Base-by-base conservation (phyloP, 768 basidiomycete species). In the Leucosporidium creatinivorum region DNA sequence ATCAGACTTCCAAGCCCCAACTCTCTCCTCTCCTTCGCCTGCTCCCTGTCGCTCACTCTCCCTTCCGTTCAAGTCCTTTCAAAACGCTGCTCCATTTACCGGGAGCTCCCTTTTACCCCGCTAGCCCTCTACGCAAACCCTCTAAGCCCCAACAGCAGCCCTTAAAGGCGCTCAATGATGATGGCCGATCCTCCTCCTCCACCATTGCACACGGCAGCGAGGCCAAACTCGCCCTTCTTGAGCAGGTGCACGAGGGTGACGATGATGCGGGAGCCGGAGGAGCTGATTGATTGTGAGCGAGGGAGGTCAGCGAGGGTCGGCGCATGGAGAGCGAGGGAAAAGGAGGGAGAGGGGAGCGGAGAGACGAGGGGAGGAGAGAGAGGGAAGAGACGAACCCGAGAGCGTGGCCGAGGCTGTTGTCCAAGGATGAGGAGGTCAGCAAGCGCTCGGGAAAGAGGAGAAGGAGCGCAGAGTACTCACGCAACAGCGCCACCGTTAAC, bases 191-290 rank as follows among this genome's bases (percentile, higher is more conserved):
- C 91, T 64, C 90, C 93, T 76, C 92, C 92, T 75, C 92, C 72
- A 21, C 93, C 94, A 76, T 97, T 97, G 84, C 94, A 97, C 73
- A 98, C 88, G 78, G 88, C 93, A 48, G 93, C 94, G 63, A 90
- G 91, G 73, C 93, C 94, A 75, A 93, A 96, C 80, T 98, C 83
- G 48, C 93, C 93, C 4, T 86, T 78, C 82, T 94, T 87, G 73
- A 97, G 85, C n/a, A 88, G 85, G 77, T 97, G 93, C 6, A 91
- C 82, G 25, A 98, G 84, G 9, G 94, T 89, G 28, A 98, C 93
- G 58, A 97, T 83, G 80, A 98, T 97, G 61, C 94, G 87, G 58
- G 89, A 85, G 28, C 94, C 94, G 48, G 92, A 96, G 79, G 91
- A 97, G 67, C 93, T 93, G 77, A 96, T 89, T 51, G 93, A 90